Base-by-base conservation (phyloP, 768 basidiomycete species). In the Mycena latifolia region DNA sequence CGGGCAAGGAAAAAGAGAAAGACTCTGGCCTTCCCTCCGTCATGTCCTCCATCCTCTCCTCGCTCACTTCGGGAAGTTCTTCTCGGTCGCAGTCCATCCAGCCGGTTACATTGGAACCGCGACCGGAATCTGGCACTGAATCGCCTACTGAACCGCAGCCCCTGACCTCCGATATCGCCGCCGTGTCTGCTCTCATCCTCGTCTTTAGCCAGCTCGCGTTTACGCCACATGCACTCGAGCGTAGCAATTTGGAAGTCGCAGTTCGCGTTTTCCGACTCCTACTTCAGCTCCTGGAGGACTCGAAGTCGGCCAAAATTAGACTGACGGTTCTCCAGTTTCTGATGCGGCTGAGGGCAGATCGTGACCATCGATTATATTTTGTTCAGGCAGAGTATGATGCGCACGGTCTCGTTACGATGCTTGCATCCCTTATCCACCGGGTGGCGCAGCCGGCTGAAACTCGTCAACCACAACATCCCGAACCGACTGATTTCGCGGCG, bases 311-410 rank as follows among this genome's bases (percentile, higher is more conserved):
- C 0, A 81, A 86, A 43, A 90, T 92, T 0, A 83, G 94, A 25
- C 75, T 99, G 20, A 81, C 88, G 15, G 84, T 91, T 5, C 80
- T 99, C 22, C 94, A 95, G 74, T 98, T 97, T 82, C 75, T 98
- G 68, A 89, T 96, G 82, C 89, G 94, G 17, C 81, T 99, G 22
- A 85, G 97, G 60, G 95, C 93, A 0, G 96, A 98, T 74, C 88
- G 93, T 0, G 92, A 96, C 70, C 97, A 99, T 73, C 85, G 91
- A 14, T 73, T 99, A 43, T 98, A 90, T 76, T 90, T 91, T 61
- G 83, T 86, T 22, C 79, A 84, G 47, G 77, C 77, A 18, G 80
- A 78, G 22, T 82, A 84, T 67, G 91, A 92, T 67, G 78, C 82
- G 2, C 84, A 91, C 55, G 86, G 87, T 9, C 82, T 90, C 46